These are phyloP conservation scores for Diaporthe capsici DNA, from an alignment of 2,329 filamentous ascomycete genomes.

Conservation along the genomic window DNA sequence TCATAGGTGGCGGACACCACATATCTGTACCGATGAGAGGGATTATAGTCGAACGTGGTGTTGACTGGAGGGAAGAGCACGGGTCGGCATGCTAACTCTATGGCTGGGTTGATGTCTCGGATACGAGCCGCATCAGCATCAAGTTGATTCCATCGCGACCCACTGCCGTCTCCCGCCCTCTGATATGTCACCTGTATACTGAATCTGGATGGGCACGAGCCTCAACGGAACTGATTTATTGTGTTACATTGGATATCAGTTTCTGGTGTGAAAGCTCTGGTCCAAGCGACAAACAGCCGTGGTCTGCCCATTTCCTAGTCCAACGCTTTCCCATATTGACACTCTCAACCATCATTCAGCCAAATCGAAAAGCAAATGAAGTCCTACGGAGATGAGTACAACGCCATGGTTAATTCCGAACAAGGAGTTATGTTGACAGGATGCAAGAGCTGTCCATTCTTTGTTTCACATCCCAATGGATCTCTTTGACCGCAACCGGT, in stretches of 20 bases:
- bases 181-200: too few species aligned
- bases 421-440: not conserved
- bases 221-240: too few species aligned
- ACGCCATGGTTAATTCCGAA: not conserved
- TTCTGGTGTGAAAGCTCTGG: too few species aligned
- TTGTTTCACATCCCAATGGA: not conserved
- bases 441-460: not conserved
- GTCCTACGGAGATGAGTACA: not conserved
- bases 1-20: not conserved
- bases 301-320: too few species aligned
- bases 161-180: too few species aligned
- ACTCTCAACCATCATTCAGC: not conserved
- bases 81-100: not conserved
- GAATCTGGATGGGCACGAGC: fast-evolving
- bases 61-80: not conserved
- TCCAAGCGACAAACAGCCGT: too few species aligned
- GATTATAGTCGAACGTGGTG: not conserved
- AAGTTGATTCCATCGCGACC: not conserved
- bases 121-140: not conserved
- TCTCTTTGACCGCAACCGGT: not conserved
- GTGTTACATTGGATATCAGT: too few species aligned
- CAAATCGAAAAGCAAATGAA: fast-evolving
- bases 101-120: not conserved
- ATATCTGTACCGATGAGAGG: not conserved
- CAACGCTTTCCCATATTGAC: not conserved